Evolutionary conservation across 371 early-diverging fungal genomes (phyloP).

Genomic region (Haplosporangium sp.): DNA sequence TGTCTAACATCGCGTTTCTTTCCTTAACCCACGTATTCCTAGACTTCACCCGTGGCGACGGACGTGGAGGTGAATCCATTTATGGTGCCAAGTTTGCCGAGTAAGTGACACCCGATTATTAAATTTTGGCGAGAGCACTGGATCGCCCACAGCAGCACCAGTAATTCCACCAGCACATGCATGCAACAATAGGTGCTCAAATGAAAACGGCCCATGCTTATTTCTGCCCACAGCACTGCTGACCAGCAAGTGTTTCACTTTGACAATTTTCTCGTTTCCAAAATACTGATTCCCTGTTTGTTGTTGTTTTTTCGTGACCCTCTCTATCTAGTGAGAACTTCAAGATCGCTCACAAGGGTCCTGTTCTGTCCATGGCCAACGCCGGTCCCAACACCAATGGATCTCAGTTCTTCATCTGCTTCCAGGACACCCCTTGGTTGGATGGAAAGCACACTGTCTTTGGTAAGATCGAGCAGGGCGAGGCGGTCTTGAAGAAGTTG

Average conservation of each 20-base stretch:
- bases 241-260: background rate
- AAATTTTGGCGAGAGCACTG: too few species aligned
- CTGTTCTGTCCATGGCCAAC: constrained; percentile 89
- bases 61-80: constrained; percentile 96
- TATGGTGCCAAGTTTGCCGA: constrained; percentile 96
- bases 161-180: background rate
- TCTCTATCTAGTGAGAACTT: constrained; percentile 93
- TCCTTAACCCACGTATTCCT: background rate
- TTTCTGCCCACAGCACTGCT: background rate
- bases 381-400: constrained; percentile 96
- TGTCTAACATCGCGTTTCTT: background rate
- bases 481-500: constrained; percentile 83
- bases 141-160: too few species aligned
- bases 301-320: background rate
- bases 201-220: background rate
- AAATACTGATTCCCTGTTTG: constrained; percentile 4
- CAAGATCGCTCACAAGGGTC: constrained; percentile 84
- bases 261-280: background rate
- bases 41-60: constrained; percentile 93
- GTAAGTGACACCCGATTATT: constrained; percentile 54
- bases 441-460: constrained; percentile 97
- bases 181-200: background rate
- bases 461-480: constrained; percentile 89
- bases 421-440: constrained; percentile 83
- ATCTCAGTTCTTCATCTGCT: constrained; percentile 97